Base-by-base conservation (phyloP, 176 grass and related monocot species). In the Tuctoria greenei region DNA sequence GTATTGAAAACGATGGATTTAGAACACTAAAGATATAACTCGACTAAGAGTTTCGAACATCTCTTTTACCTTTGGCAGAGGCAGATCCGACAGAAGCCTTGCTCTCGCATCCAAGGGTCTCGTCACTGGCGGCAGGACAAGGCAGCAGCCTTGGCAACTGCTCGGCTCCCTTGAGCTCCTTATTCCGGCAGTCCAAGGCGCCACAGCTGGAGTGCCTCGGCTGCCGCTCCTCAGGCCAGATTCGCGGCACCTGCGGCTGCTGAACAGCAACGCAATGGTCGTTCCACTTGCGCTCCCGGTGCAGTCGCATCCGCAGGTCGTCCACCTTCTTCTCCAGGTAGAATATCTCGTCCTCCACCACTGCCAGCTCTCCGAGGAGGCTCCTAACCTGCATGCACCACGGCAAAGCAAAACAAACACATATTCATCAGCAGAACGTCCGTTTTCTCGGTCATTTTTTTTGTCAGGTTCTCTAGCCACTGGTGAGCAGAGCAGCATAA, bases 311-410 rank as follows among this genome's bases (percentile, higher is more conserved):
- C 2, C 86, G 82, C 76, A 94, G 52, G 66, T 84, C 91, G 11
- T 98, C 95, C 2, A 94, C 72, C 60, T 90, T 98, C 79, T 88
- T 91, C 79, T 94, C 91, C 4, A 94, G 76, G 49, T 88, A 88
- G 52, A 92, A 86, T 64, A 98, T 94, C 82, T 98, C 95, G 15
- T 98, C 95, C 79, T 98, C 95, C 67, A 94, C 79, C 64, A 84
- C 86, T 34, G 95, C 86, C 16, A 98, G 67, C 79, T 98, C 95
- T 10, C 73, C 75, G 34, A 98, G 79, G n/a, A 98, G 75, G 17
- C 69, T 73, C 75, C 86, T 90, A 16, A 86, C 77, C 91, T 94
- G 68, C 71, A 81, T 5, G n/a, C n/a, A n/a, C n/a, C n/a, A n/a
- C n/a, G n/a, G n/a, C n/a, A n/a, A n/a, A n/a, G n/a, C 17, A 37